Evolutionary conservation across 768 basidiomycete species (phyloP).

Genomic region (Serendipita sp.): DNA sequence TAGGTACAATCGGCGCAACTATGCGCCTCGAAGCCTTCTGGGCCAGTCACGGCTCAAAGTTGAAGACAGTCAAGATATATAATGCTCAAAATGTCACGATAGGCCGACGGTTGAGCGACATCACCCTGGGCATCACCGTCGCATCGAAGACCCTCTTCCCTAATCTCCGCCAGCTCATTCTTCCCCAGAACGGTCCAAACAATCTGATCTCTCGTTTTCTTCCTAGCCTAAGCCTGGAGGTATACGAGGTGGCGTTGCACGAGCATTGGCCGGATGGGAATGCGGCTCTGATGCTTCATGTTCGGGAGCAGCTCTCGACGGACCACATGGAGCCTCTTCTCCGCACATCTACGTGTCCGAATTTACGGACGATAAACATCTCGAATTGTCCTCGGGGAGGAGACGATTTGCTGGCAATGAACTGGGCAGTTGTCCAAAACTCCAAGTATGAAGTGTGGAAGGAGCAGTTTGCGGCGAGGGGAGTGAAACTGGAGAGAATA

Average conservation of each 20-base stretch:
- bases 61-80: neutral
- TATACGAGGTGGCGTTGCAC: neutral
- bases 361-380: too few species aligned
- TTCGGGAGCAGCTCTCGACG: neutral
- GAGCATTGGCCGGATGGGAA: neutral
- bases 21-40: neutral
- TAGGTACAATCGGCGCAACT: neutral
- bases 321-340: neutral
- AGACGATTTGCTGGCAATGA: too few species aligned
- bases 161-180: neutral
- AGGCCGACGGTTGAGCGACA: neutral
- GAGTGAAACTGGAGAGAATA: too few species aligned
- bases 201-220: neutral
- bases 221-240: neutral
- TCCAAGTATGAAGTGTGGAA: too few species aligned
- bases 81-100: neutral
- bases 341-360: neutral
- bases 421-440: too few species aligned
- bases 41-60: neutral
- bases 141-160: neutral
- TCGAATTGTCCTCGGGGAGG: too few species aligned
- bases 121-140: neutral
- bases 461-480: too few species aligned
- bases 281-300: neutral
- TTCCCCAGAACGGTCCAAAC: neutral